These are phyloP conservation scores for Hyphopichia pseudoburtonii DNA, from an alignment of 1,139 yeast genomes.

Conservation along the genomic window DNA sequence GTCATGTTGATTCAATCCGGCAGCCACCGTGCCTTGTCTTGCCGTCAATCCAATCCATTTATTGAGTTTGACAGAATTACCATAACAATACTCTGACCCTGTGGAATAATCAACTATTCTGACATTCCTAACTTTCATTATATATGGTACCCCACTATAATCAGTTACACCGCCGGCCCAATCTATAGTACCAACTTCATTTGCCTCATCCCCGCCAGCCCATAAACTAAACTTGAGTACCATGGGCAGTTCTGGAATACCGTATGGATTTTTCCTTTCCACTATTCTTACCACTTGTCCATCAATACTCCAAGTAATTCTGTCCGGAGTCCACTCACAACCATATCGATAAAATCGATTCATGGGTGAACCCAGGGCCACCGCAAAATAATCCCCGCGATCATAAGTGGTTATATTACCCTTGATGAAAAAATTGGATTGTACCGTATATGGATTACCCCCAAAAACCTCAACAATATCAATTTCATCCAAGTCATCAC, in stretches of 20 bases:
- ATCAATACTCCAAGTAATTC: slow-evolving; percentile 33
- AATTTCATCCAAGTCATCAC: slow-evolving; percentile 49
- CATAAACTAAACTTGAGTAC: slow-evolving; percentile 38
- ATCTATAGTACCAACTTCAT: slow-evolving; percentile 35
- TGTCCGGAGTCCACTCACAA: slow-evolving; percentile 39
- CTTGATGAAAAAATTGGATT: slow-evolving; percentile 45
- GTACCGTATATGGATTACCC: slow-evolving; percentile 31
- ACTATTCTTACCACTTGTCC: slow-evolving; percentile 27
- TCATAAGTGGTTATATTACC: slow-evolving; percentile 45
- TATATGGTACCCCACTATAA: slow-evolving; percentile 33
- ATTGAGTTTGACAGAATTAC: slow-evolving; percentile 14
- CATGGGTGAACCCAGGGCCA: slow-evolving; percentile 19
- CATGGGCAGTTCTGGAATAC: slow-evolving; percentile 42
- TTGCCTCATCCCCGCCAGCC: slow-evolving; percentile 43
- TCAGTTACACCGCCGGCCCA: slow-evolving; percentile 46
- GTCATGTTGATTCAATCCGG: not conserved
- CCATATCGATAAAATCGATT: slow-evolving; percentile 28
- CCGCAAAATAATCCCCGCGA: slow-evolving; percentile 36
- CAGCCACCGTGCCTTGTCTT: slow-evolving; percentile 9
- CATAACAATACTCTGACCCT: slow-evolving; percentile 32
- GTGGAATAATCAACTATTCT: slow-evolving; percentile 33
- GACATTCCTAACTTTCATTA: slow-evolving; percentile 31
- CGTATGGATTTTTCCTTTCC: slow-evolving; percentile 20
- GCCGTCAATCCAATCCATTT: slow-evolving; percentile 15
- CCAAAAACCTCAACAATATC: slow-evolving; percentile 49